phyloP scores from a whole-genome alignment of 2,329 filamentous ascomycete species.

The Achaetomium macrosporum region DNA sequence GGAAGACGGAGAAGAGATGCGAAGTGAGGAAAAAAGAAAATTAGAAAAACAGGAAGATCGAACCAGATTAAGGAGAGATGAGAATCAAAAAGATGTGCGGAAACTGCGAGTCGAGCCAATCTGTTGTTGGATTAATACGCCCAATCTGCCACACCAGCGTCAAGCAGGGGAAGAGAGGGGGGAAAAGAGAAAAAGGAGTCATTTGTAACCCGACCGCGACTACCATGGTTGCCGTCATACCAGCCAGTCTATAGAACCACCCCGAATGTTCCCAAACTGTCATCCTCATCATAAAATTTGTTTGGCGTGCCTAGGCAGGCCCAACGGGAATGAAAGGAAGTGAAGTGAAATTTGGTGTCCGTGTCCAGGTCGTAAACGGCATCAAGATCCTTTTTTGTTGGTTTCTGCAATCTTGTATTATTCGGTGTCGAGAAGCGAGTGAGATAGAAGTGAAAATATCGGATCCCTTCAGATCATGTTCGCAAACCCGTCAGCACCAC shows the following conservation, averaged over 20 bases:
- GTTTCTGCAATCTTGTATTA: neutral
- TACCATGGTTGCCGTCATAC: neutral
- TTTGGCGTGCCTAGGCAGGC: no score
- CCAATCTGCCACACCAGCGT: neutral
- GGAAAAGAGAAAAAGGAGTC: neutral
- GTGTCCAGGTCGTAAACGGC: slow-evolving; percentile 11
- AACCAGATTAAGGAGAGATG: slow-evolving; percentile 8
- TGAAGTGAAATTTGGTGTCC: neutral
- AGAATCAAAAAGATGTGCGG: neutral
- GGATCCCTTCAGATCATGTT: slow-evolving; percentile 41
- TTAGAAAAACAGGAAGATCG: slow-evolving; percentile 2
- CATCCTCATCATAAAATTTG: no score
- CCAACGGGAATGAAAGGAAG: neutral
- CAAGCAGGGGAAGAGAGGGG: neutral
- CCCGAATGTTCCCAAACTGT: neutral
- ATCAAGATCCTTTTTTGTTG: neutral
- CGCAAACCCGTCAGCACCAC: slow-evolving; percentile 34
- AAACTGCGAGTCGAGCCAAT: neutral
- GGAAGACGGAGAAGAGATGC: neutral
- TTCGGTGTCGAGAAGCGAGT: neutral
- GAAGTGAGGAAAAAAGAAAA: neutral
- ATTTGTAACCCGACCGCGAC: neutral
- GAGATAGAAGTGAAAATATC: neutral
- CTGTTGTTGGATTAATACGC: neutral
- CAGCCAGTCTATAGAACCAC: neutral